A percentile compares a stretch with the other conserved stretches of the same genome.
These are phyloP conservation scores for Forsythia suspensa DNA, from an alignment of 257 asterid genomes.

Conservation along the genomic window DNA sequence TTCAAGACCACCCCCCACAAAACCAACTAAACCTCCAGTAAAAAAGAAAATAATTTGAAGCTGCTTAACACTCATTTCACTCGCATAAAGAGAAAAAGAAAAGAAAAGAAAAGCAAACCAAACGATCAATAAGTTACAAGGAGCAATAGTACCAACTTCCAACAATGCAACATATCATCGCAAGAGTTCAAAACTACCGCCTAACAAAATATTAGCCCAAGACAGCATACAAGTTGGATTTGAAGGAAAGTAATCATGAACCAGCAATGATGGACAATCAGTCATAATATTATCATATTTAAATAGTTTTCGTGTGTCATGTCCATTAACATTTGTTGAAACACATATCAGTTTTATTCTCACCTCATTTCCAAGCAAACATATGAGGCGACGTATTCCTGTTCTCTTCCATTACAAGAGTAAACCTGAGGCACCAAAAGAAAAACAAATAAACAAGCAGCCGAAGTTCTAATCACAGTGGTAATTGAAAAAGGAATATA, in stretches of 20 bases:
- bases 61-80: no score
- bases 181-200: no score
- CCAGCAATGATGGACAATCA: not conserved
- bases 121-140: no score
- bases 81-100: no score
- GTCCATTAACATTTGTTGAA: not conserved
- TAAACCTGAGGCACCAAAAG: constrained; percentile 2
- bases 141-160: no score
- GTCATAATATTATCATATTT: constrained; percentile 12
- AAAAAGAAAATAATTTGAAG: no score
- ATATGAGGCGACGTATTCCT: not conserved
- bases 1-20: no score
- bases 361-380: constrained; percentile 5
- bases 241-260: not conserved
- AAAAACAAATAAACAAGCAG: not conserved
- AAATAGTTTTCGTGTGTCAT: not conserved
- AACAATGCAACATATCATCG: no score
- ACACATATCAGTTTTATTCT: constrained; percentile 9
- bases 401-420: not conserved
- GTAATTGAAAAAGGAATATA: no score
- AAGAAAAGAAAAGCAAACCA: no score
- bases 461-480: not conserved
- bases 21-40: no score
- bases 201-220: no score
- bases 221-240: not conserved